Percentiles rank a stretch among this genome's conserved stretches.
Conservation (phyloP, 176 grass and related monocot species). For the Musa acuminata region DNA sequence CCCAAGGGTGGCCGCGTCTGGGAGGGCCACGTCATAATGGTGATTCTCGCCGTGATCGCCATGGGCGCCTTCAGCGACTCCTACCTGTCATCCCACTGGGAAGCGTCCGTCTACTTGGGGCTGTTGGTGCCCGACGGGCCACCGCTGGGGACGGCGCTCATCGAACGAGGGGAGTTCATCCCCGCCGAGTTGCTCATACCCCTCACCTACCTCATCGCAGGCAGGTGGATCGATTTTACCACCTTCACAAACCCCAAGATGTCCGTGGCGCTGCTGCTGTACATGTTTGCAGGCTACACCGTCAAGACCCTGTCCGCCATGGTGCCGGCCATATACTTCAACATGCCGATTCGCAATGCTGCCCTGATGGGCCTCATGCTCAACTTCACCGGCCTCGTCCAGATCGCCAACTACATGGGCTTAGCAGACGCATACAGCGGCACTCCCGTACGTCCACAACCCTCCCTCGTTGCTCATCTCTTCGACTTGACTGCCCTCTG, state of each 20-base stretch:
- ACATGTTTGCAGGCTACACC: background rate
- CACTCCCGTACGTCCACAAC: background rate
- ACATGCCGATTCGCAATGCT: too few species aligned
- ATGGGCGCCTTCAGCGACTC: constrained; percentile 14
- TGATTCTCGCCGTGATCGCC: constrained; percentile 3
- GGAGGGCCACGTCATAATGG: background rate
- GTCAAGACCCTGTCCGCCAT: background rate
- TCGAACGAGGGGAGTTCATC: constrained; percentile 8
- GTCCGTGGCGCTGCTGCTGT: background rate
- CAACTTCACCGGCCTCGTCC: constrained; percentile 27
- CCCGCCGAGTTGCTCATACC: constrained; percentile 17
- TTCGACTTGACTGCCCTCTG: too few species aligned
- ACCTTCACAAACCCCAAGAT: background rate
- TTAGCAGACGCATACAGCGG: background rate
- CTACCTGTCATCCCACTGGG: background rate
- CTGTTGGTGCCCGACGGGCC: constrained; percentile 23
- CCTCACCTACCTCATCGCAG: constrained; percentile 6
- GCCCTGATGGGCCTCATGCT: constrained; percentile 26
- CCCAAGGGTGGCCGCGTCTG: constrained; percentile 52
- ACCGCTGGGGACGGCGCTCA: constrained; percentile 7
- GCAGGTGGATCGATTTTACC: constrained; percentile 2
- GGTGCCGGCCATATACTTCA: too few species aligned
- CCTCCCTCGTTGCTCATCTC: too few species aligned
- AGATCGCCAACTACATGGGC: constrained; percentile 1
- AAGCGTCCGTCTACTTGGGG: constrained; percentile 17